Conservation (phyloP, 1,284 basidiomycete genomes). For the Tetrapyrgos nigripes region DNA sequence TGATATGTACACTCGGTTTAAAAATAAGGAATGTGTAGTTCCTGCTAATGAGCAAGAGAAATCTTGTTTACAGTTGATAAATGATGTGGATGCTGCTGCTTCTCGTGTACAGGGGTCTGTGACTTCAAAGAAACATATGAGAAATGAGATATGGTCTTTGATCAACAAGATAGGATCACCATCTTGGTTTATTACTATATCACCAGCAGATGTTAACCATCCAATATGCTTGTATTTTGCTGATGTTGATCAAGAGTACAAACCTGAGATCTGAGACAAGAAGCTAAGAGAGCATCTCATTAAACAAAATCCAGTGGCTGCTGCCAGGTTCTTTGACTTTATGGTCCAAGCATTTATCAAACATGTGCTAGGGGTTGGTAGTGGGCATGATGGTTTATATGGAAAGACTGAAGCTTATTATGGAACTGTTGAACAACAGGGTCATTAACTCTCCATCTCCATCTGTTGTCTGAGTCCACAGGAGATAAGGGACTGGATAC, state of each 20-base stretch:
- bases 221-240: too few species aligned
- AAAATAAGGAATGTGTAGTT: background rate
- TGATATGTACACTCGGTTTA: conserved; percentile 33
- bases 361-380: conserved; percentile 30
- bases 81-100: conserved; percentile 38
- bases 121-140: conserved; percentile 29
- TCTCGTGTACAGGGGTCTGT: conserved; percentile 38
- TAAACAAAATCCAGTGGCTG: too few species aligned
- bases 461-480: conserved; percentile 46
- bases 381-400: conserved; percentile 32
- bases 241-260: too few species aligned
- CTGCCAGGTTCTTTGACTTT: too few species aligned
- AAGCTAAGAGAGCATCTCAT: too few species aligned
- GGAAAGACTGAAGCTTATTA: conserved; percentile 43
- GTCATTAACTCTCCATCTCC: conserved; percentile 45
- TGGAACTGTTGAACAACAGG: conserved; percentile 50
- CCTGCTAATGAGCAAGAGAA: conserved; percentile 31
- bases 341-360: conserved; percentile 41
- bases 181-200: too few species aligned
- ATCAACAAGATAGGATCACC: conserved; percentile 36
- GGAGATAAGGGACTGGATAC: conserved; percentile 33
- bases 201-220: too few species aligned
- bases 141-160: conserved; percentile 43
- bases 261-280: too few species aligned
- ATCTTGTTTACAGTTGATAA: conserved; percentile 34